phyloP scores from a whole-genome alignment of 805 yeast genomes.

The Wickerhamiella australiensis region DNA sequence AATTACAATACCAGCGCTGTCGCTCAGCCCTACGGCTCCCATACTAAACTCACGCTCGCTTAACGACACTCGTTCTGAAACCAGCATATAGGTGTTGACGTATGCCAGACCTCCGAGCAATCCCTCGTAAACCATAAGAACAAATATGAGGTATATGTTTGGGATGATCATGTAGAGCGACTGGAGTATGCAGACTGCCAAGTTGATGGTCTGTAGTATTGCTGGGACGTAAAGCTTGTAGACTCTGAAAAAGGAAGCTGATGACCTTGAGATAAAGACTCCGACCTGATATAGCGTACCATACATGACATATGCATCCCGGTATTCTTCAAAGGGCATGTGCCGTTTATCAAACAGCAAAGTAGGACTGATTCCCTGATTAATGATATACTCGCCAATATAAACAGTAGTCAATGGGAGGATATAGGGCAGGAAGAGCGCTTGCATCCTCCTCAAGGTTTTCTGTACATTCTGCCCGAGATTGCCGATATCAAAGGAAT shows the following conservation, averaged over 20 bases:
- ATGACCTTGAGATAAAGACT: slow-evolving; percentile 81
- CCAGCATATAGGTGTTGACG: slow-evolving; percentile 74
- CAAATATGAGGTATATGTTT: slow-evolving; percentile 48
- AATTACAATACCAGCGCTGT: slow-evolving; percentile 68
- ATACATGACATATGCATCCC: slow-evolving; percentile 85
- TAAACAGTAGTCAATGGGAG: slow-evolving; percentile 75
- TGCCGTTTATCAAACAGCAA: slow-evolving; percentile 60
- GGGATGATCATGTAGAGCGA: slow-evolving; percentile 48
- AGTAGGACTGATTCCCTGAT: slow-evolving; percentile 88
- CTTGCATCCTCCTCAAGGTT: slow-evolving; percentile 24
- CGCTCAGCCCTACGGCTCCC: slow-evolving; percentile 76
- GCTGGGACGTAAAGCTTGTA: slow-evolving; percentile 50
- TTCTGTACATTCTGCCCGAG: neutral
- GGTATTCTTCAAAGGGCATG: slow-evolving; percentile 54
- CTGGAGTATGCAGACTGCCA: slow-evolving; percentile 48
- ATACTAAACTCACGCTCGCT: slow-evolving; percentile 61
- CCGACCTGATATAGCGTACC: slow-evolving; percentile 87
- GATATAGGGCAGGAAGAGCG: slow-evolving; percentile 44
- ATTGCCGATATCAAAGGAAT: neutral
- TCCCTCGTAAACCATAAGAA: slow-evolving; percentile 68
- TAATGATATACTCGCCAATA: slow-evolving; percentile 73
- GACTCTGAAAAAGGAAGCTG: slow-evolving; percentile 54
- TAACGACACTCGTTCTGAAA: slow-evolving; percentile 44
- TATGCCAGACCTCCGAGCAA: slow-evolving; percentile 83
- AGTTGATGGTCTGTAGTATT: slow-evolving; percentile 52